Conservation (phyloP, 2,329 filamentous ascomycete species). For the Neoscytalidium dimidiatum region DNA sequence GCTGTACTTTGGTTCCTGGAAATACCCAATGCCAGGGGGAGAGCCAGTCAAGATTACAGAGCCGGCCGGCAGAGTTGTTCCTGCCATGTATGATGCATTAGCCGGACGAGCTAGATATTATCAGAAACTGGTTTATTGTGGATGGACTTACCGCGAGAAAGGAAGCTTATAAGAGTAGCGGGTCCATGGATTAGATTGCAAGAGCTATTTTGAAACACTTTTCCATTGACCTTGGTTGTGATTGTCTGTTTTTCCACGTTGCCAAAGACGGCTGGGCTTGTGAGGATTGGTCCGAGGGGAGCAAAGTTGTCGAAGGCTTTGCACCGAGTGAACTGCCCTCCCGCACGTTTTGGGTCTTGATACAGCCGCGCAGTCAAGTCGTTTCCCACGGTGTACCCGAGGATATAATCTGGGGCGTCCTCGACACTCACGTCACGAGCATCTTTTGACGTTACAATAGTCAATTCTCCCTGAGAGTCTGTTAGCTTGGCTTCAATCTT, state of each 20-base stretch:
- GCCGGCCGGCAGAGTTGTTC: slow-evolving; percentile 42
- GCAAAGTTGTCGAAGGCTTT: slow-evolving; percentile 20
- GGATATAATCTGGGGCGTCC: slow-evolving; percentile 53
- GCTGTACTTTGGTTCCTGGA: slow-evolving; percentile 3
- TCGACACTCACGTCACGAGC: slow-evolving; percentile 21
- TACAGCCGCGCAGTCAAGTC: slow-evolving; percentile 23
- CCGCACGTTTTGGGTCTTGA: slow-evolving; percentile 42
- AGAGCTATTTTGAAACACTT: slow-evolving; percentile 18
- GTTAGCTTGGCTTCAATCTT: background rate
- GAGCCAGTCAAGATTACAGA: slow-evolving; percentile 49
- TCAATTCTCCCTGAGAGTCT: background rate
- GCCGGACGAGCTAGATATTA: background rate
- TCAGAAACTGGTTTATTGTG: slow-evolving; percentile 24
- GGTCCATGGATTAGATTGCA: background rate
- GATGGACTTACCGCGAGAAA: slow-evolving; percentile 32
- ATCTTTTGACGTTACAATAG: slow-evolving; percentile 20
- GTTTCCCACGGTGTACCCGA: slow-evolving; percentile 23
- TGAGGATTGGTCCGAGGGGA: slow-evolving; percentile 22
- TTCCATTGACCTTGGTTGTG: slow-evolving; percentile 22
- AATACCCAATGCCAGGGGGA: slow-evolving; percentile 21
- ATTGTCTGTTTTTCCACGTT: background rate
- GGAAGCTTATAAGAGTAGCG: slow-evolving; percentile 14
- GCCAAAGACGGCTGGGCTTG: background rate
- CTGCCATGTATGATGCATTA: slow-evolving; percentile 34
- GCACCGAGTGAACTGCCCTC: slow-evolving; percentile 21